phyloP scores from a whole-genome alignment of 495 filamentous ascomycete genomes.

The Cairneyella variabilis region DNA sequence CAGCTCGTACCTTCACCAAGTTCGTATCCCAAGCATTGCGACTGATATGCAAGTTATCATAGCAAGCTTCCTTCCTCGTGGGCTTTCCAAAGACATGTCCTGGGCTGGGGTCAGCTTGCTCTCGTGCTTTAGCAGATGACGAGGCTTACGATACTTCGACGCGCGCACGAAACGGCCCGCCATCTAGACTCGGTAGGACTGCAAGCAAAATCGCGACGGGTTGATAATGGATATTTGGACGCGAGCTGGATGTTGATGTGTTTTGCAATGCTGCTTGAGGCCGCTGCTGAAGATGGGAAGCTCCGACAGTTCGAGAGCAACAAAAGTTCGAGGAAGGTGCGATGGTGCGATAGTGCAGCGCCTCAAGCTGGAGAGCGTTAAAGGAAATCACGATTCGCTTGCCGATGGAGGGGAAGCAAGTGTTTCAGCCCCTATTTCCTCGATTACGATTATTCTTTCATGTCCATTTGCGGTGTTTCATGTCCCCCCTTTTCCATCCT shows the following conservation, averaged over 20 bases:
- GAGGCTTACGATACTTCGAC: slow-evolving; percentile 91
- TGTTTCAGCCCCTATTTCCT: slow-evolving; percentile 1
- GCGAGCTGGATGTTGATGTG: not conserved
- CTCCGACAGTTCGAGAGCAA: not conserved
- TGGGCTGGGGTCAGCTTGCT: slow-evolving; percentile 35
- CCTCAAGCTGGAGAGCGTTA: not conserved
- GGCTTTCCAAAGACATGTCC: slow-evolving; percentile 97
- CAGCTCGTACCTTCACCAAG: slow-evolving; percentile 73
- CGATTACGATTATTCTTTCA: not conserved
- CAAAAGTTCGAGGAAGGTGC: not conserved
- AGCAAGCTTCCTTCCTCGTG: slow-evolving; percentile 88
- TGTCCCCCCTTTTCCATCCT: not conserved
- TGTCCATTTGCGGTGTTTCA: not conserved
- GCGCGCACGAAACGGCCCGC: slow-evolving; percentile 95
- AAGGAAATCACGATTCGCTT: slow-evolving; percentile 7
- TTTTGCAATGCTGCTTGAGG: not conserved
- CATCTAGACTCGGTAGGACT: slow-evolving; percentile 46
- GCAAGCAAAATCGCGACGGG: not conserved
- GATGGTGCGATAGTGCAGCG: not conserved
- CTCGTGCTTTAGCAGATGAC: slow-evolving; percentile 12
- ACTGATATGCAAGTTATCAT: slow-evolving; percentile 92
- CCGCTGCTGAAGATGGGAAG: not conserved
- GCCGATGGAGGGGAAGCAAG: not conserved
- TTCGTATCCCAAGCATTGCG: slow-evolving; percentile 99
- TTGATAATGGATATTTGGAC: slow-evolving; percentile 9